Base-by-base conservation (phyloP, 2,329 filamentous ascomycete genomes). In the Paraphaeosphaeria sporulosa region DNA sequence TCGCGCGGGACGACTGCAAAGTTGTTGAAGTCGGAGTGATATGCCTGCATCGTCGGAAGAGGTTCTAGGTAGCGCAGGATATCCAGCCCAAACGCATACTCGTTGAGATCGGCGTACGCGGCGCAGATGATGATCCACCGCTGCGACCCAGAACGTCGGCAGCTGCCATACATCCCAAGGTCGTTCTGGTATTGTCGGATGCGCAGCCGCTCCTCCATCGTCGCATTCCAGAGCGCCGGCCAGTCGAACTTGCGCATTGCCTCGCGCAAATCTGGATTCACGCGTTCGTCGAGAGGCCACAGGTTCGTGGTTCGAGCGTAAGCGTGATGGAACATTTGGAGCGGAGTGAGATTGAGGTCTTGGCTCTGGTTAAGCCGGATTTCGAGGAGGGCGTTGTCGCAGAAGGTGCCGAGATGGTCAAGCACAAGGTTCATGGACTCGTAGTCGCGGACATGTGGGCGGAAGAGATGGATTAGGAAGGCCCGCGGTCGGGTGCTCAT, bases 381-480 rank as follows among this genome's bases (percentile, higher is more conserved):
- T n/a, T 52, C 19, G n/a, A n/a, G 6, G 1, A 52, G 21, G 23
- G 34, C 34, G 15, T 42, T 42, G 27, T 54, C 25, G 27, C 38
- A 43, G 25, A 44, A 54, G 1, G 21, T 21, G 51, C 23, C 25
- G 9, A 54, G 38, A 19, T 44, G 40, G 15, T 30, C 8, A 17
- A 54, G 38, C 9, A 54, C 25, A 17, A 54, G 51, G 40, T 44
- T 43, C 38, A 54, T 44, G 9, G 51, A 44, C 25, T 44, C 51
- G n/a, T 54, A 54, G 25, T 54, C 40, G 17, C 51, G 51, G 25
- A 54, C 51, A 19, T 54, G 40, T 9, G 51, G 38, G 9, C 40
- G 51, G 25, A 54, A 13, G 13, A 54, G 36, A 9, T 54, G 25
- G 15, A 38, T 25, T 1, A 54, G 51, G 27, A 25, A 34, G 17